Conservation (phyloP, 2,329 filamentous ascomycete species). For the Acephala macrosclerotiorum region DNA sequence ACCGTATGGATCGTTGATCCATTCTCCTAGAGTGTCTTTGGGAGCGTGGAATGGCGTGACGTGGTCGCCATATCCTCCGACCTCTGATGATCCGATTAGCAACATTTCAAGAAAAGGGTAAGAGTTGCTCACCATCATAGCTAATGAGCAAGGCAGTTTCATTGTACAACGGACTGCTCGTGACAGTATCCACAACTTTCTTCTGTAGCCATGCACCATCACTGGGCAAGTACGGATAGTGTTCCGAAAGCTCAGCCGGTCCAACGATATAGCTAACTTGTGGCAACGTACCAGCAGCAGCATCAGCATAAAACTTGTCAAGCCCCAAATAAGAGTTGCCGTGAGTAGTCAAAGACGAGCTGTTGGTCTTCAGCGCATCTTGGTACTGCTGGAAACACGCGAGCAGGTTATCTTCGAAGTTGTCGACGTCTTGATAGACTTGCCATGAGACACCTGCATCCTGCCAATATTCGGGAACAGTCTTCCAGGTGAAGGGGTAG, state of each 20-base stretch:
- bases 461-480: conserved; percentile 51
- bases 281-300: conserved; percentile 57
- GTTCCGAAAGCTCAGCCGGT: conserved; percentile 4
- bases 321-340: conserved; percentile 46
- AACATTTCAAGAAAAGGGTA: not conserved
- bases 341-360: conserved; percentile 47
- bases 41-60: conserved; percentile 58
- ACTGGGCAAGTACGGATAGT: conserved; percentile 8
- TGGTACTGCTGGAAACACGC: conserved; percentile 53
- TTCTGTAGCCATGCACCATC: conserved; percentile 54
- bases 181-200: conserved; percentile 57
- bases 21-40: conserved; percentile 57
- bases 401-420: conserved; percentile 55
- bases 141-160: conserved; percentile 57
- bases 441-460: conserved; percentile 53
- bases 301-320: conserved; percentile 55
- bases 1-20: conserved; percentile 55
- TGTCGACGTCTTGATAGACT: conserved; percentile 51
- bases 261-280: conserved; percentile 10
- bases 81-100: conserved; percentile 42
- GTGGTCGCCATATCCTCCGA: conserved; percentile 61
- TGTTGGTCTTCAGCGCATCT: conserved; percentile 45
- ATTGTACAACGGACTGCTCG: conserved; percentile 56
- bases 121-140: conserved; percentile 48
- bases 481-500: conserved; percentile 56